A percentile compares a stretch with the other conserved stretches of the same genome.
Conservation (phyloP, 2,329 filamentous ascomycete genomes). For the Cryphonectria radicalis region DNA sequence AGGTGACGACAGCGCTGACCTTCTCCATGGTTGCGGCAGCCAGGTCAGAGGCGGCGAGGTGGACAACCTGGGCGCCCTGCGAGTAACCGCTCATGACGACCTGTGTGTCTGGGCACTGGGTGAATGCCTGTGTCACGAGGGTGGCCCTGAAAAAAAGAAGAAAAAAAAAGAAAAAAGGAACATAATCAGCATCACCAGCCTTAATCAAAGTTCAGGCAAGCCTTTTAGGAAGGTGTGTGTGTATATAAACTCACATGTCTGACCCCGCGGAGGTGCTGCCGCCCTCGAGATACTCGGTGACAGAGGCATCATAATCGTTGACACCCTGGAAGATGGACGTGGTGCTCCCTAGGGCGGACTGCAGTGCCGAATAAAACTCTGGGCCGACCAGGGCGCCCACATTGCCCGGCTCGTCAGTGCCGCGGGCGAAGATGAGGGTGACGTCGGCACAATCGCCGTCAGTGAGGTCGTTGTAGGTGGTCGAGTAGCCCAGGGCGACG, state of each 20-base stretch:
- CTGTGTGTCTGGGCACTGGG: constrained; percentile 44
- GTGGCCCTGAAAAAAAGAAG: constrained; percentile 38
- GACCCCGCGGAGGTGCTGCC: constrained; percentile 32
- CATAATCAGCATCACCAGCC: neutral
- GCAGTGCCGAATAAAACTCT: constrained; percentile 33
- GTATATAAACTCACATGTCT: constrained; percentile 23
- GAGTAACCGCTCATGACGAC: constrained; percentile 48
- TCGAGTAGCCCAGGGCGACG: constrained; percentile 5
- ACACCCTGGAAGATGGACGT: constrained; percentile 36
- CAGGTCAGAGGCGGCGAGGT: constrained; percentile 35
- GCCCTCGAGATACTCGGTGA: constrained; percentile 33
- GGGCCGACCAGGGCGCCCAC: constrained; percentile 36
- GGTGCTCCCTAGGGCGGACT: constrained; percentile 26
- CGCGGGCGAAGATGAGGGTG: constrained; percentile 37
- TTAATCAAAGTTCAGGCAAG: no score
- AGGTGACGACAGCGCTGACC: constrained; percentile 36
- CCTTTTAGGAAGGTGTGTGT: no score
- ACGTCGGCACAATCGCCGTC: constrained; percentile 30
- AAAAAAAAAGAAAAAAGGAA: neutral
- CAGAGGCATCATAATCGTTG: constrained; percentile 33
- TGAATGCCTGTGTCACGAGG: constrained; percentile 35
- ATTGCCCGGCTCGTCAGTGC: constrained; percentile 36
- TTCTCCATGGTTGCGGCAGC: constrained; percentile 28
- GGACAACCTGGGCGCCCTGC: constrained; percentile 38
- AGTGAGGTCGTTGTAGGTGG: constrained; percentile 23